These are phyloP conservation scores for Skeletonema costatum DNA, from an alignment of 108 stramenopile genomes.

Conservation along the genomic window DNA sequence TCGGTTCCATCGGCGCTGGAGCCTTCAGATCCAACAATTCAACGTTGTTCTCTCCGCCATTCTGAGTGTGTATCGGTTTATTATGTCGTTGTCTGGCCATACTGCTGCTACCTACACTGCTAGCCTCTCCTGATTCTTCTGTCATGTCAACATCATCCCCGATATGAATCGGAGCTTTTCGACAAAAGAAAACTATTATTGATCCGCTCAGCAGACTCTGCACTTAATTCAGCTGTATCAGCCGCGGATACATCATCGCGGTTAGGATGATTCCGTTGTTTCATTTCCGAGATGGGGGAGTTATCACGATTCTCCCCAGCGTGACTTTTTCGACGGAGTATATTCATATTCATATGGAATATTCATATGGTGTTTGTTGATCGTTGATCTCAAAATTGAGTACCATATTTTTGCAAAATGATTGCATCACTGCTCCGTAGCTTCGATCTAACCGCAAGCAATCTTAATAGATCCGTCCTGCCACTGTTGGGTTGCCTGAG, in stretches of 20 bases:
- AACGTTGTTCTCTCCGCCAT: not conserved
- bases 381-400: too few species aligned
- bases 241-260: not conserved
- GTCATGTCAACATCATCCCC: not conserved
- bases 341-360: not conserved
- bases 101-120: not conserved
- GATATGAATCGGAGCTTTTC: not conserved
- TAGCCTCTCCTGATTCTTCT: not conserved
- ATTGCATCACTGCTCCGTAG: too few species aligned
- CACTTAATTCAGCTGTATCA: not conserved
- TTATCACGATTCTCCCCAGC: not conserved
- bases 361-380: too few species aligned
- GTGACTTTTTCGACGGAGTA: not conserved
- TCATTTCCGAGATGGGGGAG: not conserved
- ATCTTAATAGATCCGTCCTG: too few species aligned
- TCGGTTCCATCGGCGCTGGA: not conserved
- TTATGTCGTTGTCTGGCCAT: not conserved
- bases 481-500: too few species aligned
- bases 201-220: not conserved
- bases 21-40: slow-evolving; percentile 7
- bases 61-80: not conserved
- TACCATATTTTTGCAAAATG: too few species aligned
- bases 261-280: not conserved
- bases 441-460: too few species aligned
- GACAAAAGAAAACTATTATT: not conserved